Evolutionary conservation across 148 eudicot species (phyloP), one percentile per base, ranked within the genome.

Genomic region (Salicornia ramosissima): DNA sequence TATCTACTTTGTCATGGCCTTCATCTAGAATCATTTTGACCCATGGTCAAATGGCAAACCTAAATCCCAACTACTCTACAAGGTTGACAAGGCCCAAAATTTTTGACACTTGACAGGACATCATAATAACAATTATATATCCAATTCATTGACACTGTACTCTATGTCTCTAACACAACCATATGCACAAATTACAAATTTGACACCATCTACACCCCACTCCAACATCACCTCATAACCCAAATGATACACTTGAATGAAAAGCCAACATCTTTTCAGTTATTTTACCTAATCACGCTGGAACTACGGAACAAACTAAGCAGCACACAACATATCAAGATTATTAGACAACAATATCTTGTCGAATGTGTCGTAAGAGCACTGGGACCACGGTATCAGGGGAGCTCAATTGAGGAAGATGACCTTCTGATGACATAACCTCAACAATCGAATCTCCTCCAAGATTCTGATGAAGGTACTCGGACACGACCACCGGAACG

Each of bases 331-430:
- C 26, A 1, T 13, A 22, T 61, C 6, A 14, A 10, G 50, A 31
- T 16, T 11, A 31, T 74, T 68, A 79, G 10, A 31, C 83, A 25
- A 69, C 74, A 36, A 92, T 92, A 34, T 90, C 80, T 68, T 78
- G 47, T 47, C 86, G 91, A 42, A 92, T 88, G 69, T 92, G 97
- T 42, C 90, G 81, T 25, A 92, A 72, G 16, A 92, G 74, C 59
- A 92, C 91, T 0, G 97, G 96, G 25, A 90, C 39, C 19, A 87
- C 96, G 26, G 81, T 80, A 21, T 88, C 94, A 0, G 97, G 97
- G 6, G 94, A 92, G 78, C 97, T 92, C 74, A 92, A 67, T 76
- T 92, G 97, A 21, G 97, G 97, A 40, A 92, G 85, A 42, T 92
- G 97, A 26, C 97, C 97, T 18, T 92, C 96, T 0, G 97, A 83